Base-by-base conservation (phyloP, 1,284 basidiomycete genomes). In the Inonotus obliquus region DNA sequence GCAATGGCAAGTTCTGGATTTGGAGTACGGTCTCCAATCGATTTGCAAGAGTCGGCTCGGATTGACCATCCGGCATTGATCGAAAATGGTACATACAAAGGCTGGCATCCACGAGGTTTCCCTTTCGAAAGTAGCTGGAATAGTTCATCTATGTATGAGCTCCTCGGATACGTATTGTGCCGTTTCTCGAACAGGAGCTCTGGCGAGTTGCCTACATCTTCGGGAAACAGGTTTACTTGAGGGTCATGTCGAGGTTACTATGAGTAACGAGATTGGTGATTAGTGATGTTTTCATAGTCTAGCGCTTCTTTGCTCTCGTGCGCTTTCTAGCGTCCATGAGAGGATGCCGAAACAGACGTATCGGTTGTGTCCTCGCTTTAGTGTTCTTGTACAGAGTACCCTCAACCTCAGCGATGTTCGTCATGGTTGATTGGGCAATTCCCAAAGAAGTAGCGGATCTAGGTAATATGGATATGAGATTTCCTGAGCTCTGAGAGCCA, bases 371-470 rank as follows among this genome's bases (percentile, higher is more conserved):
- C n/a, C n/a, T n/a, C n/a, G n/a, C n/a, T n/a, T n/a, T n/a, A n/a
- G n/a, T n/a, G n/a, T 62, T 74, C 73, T 48, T 48, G 67, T 80
- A 82, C 60, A 73, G 67, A 63, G 69, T 48, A 4, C 45, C 71
- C 45, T 70, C 62, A 21, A 80, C 76, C 72, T 92, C 89, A 51
- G 87, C 89, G 70, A 92, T 91, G 75, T 92, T 92, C 35, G 90
- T 92, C 88, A 91, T 3, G 11, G 11, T 21, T 13, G 9, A 14
- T 41, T 35, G 21, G 37, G 39, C 35, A 41, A 35, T 11, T 9
- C 13, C 19, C n/a, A 21, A 14, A n/a, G n/a, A n/a, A n/a, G n/a
- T n/a, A n/a, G n/a, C n/a, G n/a, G n/a, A n/a, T n/a, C n/a, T n/a
- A n/a, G n/a, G n/a, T n/a, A n/a, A n/a, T n/a, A n/a, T n/a, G n/a